A percentile compares a stretch with the other conserved stretches of the same genome.
These are phyloP conservation scores for Daldinia decipiens DNA, from an alignment of 495 filamentous ascomycete genomes.

Conservation along the genomic window DNA sequence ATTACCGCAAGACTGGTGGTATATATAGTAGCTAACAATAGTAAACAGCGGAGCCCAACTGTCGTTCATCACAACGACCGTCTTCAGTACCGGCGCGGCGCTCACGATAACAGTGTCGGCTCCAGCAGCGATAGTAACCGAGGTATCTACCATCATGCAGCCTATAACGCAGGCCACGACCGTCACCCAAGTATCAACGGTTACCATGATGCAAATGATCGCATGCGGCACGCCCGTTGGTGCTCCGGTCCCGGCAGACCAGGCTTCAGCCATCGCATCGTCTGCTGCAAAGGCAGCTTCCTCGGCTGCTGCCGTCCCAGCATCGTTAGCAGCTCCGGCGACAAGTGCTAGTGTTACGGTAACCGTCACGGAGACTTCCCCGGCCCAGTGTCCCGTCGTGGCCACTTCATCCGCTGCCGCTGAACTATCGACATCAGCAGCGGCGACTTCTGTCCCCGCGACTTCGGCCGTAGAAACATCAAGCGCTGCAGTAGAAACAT, in stretches of 20 bases:
- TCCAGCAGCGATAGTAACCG: slow-evolving; percentile 46
- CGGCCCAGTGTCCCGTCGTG: background rate
- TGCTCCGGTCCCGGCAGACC: slow-evolving; percentile 19
- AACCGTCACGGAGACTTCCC: background rate
- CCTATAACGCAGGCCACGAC: slow-evolving; percentile 10
- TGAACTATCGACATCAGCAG: background rate
- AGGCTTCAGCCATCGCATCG: slow-evolving; percentile 42
- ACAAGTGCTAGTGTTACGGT: background rate
- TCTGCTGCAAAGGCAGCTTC: slow-evolving; percentile 34
- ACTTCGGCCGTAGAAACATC: slow-evolving; percentile 4
- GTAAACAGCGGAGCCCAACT: slow-evolving; percentile 39
- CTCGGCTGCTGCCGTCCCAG: background rate
- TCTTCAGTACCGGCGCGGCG: slow-evolving; percentile 47
- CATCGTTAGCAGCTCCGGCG: slow-evolving; percentile 6
- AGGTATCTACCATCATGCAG: background rate
- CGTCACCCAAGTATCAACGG: slow-evolving; percentile 37
- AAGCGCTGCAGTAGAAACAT: slow-evolving; percentile 1
- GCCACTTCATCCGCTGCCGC: slow-evolving; percentile 12
- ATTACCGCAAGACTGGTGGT: background rate
- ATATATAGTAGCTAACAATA: slow-evolving; percentile 6
- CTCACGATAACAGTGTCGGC: slow-evolving; percentile 56
- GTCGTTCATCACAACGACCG: slow-evolving; percentile 53
- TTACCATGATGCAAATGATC: slow-evolving; percentile 47
- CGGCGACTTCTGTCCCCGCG: slow-evolving; percentile 10
- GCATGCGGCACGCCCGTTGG: slow-evolving; percentile 33